phyloP scores from a whole-genome alignment of 768 basidiomycete genomes.

The Exsudoporus frostii region DNA sequence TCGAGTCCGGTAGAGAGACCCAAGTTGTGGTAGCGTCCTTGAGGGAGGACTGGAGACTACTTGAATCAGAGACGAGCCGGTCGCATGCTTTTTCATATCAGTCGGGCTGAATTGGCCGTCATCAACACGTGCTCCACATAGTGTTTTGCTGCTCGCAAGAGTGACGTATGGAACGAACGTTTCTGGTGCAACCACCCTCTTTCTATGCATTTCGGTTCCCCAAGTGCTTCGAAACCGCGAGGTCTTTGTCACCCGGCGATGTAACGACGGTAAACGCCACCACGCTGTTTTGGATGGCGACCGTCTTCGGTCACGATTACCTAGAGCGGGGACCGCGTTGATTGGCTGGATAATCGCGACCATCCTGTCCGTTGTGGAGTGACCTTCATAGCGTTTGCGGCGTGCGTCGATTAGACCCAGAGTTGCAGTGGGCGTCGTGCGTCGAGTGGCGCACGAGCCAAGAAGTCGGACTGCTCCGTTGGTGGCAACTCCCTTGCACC shows the following conservation, averaged over 20 bases:
- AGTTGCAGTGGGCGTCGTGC: constrained; percentile 1
- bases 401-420: constrained; percentile 1
- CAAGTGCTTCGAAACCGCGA: too few species aligned
- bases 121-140: not conserved
- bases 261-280: constrained; percentile 4
- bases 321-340: not conserved
- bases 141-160: too few species aligned
- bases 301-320: not conserved
- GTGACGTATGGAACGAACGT: too few species aligned
- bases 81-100: not conserved
- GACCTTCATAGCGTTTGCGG: not conserved
- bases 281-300: not conserved
- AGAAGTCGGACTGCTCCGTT: not conserved
- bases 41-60: not conserved
- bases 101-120: not conserved
- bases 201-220: too few species aligned
- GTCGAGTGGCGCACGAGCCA: constrained; percentile 8
- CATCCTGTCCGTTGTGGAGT: not conserved
- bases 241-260: not conserved
- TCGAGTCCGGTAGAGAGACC: not conserved
- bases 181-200: too few species aligned
- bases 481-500: constrained; percentile 2
- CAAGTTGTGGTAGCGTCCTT: not conserved
- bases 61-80: not conserved
- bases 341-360: constrained; percentile 5